phyloP scores from a whole-genome alignment of 2,329 filamentous ascomycete genomes.

The Xylariales sp. region DNA sequence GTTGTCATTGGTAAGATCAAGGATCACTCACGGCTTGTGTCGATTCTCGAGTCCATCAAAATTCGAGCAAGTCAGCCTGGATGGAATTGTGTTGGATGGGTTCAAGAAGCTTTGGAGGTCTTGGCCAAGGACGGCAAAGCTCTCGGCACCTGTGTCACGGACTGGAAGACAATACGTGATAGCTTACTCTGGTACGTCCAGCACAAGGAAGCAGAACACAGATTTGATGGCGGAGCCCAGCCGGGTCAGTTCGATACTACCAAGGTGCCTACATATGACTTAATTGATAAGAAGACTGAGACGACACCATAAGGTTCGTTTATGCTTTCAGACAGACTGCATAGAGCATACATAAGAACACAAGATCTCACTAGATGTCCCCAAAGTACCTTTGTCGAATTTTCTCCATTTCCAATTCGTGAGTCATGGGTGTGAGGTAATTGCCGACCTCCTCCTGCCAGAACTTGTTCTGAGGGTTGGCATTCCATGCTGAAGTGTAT shows the following conservation, averaged over 20 bases:
- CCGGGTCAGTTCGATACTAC: neutral
- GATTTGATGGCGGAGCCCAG: slow-evolving; percentile 30
- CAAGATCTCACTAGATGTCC: slow-evolving; percentile 9
- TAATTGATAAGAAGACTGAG: slow-evolving; percentile 1
- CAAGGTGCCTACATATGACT: slow-evolving; percentile 3
- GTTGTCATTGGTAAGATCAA: slow-evolving; percentile 27
- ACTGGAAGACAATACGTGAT: slow-evolving; percentile 31
- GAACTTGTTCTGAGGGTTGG: slow-evolving; percentile 12
- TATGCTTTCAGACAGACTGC: neutral
- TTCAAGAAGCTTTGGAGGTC: slow-evolving; percentile 33
- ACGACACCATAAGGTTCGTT: neutral
- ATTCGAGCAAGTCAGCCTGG: slow-evolving; percentile 23
- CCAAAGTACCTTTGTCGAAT: slow-evolving; percentile 15
- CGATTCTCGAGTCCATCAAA: slow-evolving; percentile 26
- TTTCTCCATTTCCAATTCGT: slow-evolving; percentile 15
- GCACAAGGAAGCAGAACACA: slow-evolving; percentile 32
- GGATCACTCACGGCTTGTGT: slow-evolving; percentile 20
- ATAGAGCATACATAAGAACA: neutral
- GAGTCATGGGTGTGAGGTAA: slow-evolving; percentile 13
- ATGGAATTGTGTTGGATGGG: slow-evolving; percentile 42
- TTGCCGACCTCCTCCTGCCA: slow-evolving; percentile 14
- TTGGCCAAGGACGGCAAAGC: slow-evolving; percentile 24
- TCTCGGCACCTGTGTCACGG: slow-evolving; percentile 25
- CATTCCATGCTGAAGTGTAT: slow-evolving; percentile 15
- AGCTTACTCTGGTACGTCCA: slow-evolving; percentile 33